Conservation (phyloP, 2,329 filamentous ascomycete genomes). For the Aurifilum marmelostoma region DNA sequence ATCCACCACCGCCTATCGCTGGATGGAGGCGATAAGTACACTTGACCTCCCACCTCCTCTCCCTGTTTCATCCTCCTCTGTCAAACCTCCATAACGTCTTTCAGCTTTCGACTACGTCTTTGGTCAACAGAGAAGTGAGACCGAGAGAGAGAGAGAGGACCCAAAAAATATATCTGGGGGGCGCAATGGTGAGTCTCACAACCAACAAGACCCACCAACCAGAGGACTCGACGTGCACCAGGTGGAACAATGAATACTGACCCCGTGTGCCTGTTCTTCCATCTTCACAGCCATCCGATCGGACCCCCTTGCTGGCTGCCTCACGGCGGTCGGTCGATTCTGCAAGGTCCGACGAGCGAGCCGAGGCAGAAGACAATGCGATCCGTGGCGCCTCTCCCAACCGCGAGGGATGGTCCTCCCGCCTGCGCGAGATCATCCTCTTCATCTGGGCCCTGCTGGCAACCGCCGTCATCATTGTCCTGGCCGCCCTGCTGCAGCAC, state of each 20-base stretch:
- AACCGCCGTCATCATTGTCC: constrained; percentile 75
- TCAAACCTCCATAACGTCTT: background rate
- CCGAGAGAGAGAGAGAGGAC: background rate
- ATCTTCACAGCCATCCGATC: constrained; percentile 42
- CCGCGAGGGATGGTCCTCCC: constrained; percentile 36
- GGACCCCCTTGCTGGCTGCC: constrained; percentile 47
- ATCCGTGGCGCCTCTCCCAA: constrained; percentile 34
- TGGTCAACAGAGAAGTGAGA: background rate
- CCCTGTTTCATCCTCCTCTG: background rate
- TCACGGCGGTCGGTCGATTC: constrained; percentile 37
- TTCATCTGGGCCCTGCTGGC: constrained; percentile 84
- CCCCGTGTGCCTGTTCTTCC: background rate
- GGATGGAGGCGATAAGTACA: background rate
- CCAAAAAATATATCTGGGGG: background rate
- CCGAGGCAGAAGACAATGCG: constrained; percentile 39
- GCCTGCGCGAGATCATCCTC: constrained; percentile 71
- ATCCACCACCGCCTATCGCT: constrained; percentile 2
- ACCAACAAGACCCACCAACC: background rate
- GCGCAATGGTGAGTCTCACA: constrained; percentile 14
- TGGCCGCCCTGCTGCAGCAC: constrained; percentile 80
- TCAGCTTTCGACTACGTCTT: background rate
- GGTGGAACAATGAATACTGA: background rate
- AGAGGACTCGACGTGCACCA: background rate
- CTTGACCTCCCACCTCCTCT: background rate
- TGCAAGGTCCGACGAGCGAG: constrained; percentile 37